phyloP scores from a whole-genome alignment of 192 early-diverging fungal species.

The Rhizoclosmatium sp. region DNA sequence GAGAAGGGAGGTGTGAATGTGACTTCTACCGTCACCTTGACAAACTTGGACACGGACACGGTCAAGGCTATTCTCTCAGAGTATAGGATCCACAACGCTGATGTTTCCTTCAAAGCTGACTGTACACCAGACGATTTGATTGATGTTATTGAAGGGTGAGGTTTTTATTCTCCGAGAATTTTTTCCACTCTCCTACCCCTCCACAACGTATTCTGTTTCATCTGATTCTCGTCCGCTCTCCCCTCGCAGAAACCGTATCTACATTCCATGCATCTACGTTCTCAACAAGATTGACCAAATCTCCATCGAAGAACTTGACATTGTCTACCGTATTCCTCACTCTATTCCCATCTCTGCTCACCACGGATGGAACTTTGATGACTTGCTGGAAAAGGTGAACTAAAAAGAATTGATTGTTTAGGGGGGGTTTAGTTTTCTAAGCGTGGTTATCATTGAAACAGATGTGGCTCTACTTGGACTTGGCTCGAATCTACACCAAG shows the following conservation, averaged over 20 bases:
- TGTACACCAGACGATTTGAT: conserved; percentile 95
- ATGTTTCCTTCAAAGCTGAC: conserved; percentile 92
- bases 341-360: conserved; percentile 76
- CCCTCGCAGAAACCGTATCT: conserved; percentile 74
- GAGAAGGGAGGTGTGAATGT: conserved; percentile 98
- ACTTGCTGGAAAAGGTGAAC: conserved; percentile 74
- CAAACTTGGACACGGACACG: conserved; percentile 84
- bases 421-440: neutral
- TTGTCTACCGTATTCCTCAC: conserved; percentile 97
- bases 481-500: conserved; percentile 81
- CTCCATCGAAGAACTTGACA: conserved; percentile 93
- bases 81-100: conserved; percentile 97
- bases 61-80: conserved; percentile 95
- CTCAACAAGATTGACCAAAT: conserved; percentile 99
- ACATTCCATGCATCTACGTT: conserved; percentile 95
- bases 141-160: conserved; percentile 92
- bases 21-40: conserved; percentile 91
- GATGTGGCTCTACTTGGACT: conserved; percentile 75
- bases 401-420: neutral
- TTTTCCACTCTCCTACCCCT: neutral
- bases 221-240: neutral
- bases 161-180: neutral
- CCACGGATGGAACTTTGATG: conserved; percentile 95
- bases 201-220: neutral
- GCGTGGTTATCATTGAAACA: neutral